Percentiles rank a stretch among this genome's conserved stretches.
Evolutionary conservation across 257 asterid species (phyloP).

Genomic region (Capsicum chinense): DNA sequence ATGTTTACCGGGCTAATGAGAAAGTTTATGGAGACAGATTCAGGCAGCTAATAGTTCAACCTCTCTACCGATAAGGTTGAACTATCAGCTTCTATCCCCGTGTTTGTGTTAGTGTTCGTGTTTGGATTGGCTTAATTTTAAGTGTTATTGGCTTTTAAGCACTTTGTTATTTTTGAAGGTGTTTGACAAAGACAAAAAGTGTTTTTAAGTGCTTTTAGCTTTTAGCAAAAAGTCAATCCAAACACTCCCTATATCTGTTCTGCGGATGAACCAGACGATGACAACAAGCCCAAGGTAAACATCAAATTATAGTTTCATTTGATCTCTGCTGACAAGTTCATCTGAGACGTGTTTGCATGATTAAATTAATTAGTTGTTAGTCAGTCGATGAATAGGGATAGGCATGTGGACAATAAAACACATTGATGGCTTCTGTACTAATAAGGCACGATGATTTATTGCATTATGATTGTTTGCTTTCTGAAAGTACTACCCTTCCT

Average conservation of each 20-base stretch:
- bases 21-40: conserved; percentile 56
- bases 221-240: no score
- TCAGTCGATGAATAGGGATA: not conserved
- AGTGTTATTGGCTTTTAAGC: no score
- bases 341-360: not conserved
- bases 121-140: no score
- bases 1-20: conserved; percentile 30
- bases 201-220: no score
- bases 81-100: conserved; percentile 43
- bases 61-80: conserved; percentile 50
- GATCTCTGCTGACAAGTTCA: conserved; percentile 21
- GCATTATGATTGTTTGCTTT: not conserved
- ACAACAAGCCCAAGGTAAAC: conserved; percentile 64
- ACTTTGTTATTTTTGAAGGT: no score
- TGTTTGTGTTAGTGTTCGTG: no score
- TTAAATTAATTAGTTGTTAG: conserved; percentile 7
- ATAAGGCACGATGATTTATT: not conserved
- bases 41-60: conserved; percentile 67
- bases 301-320: conserved; percentile 27
- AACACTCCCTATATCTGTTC: conserved; percentile 38
- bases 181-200: no score
- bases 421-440: not conserved
- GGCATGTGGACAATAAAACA: not conserved
- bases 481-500: not conserved
- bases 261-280: conserved; percentile 57